phyloP scores from a whole-genome alignment of 73 alveolate species.

The Tetrahymena borealis region DNA sequence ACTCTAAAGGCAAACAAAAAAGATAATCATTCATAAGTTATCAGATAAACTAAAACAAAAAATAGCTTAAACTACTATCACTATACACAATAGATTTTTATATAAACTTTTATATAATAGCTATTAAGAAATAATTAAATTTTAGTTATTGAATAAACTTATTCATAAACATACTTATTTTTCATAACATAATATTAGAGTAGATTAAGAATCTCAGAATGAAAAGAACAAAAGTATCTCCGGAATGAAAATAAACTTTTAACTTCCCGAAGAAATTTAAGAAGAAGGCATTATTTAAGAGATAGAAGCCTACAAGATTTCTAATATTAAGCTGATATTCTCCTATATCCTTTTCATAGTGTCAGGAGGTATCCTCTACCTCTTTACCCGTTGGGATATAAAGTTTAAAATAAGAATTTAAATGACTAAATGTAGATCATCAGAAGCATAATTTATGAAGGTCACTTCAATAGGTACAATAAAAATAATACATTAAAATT shows the following conservation, averaged over 20 bases:
- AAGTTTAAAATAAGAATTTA: constrained; percentile 10
- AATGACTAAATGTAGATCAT: not conserved
- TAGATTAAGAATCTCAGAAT: not conserved
- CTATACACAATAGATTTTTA: no score
- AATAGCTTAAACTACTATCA: no score
- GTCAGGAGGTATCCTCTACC: constrained; percentile 21
- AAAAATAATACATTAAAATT: not conserved
- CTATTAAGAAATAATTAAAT: no score
- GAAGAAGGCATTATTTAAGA: not conserved
- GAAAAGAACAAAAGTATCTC: not conserved
- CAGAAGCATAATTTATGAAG: constrained; percentile 9
- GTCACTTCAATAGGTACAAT: not conserved
- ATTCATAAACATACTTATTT: no score
- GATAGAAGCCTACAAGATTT: not conserved
- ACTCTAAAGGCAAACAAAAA: no score
- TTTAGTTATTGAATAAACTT: no score
- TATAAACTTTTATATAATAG: no score
- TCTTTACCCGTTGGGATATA: constrained; percentile 32
- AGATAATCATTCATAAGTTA: no score
- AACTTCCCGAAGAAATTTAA: not conserved
- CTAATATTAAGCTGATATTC: not conserved
- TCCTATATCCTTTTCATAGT: not conserved
- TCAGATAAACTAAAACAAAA: no score
- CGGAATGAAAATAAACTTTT: not conserved
- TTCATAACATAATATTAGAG: no score